Percentiles rank a stretch among this genome's conserved stretches.
Conservation (phyloP, 306 rosid species). For the Chamaecrista fasciculata region DNA sequence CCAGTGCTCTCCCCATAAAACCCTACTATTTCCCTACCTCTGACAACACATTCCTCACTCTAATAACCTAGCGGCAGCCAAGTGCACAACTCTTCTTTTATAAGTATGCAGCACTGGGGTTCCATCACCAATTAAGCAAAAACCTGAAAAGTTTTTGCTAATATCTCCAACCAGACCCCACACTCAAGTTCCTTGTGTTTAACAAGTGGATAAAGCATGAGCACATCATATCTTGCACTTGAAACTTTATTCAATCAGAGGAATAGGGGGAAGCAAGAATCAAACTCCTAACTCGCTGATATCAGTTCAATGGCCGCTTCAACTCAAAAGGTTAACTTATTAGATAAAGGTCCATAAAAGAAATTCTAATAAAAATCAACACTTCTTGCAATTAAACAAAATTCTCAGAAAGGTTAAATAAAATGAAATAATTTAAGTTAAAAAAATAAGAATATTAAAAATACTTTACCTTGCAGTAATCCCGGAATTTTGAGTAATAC, state of each 20-base stretch:
- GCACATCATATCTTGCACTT: background rate
- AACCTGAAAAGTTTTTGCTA: background rate
- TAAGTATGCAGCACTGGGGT: too few species aligned
- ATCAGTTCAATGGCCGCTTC: background rate
- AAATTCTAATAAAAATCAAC: background rate
- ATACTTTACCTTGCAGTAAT: slow-evolving; percentile 68
- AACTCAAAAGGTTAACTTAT: background rate
- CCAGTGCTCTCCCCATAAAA: too few species aligned
- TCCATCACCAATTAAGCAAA: background rate
- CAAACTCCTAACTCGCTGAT: background rate
- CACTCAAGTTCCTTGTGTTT: background rate
- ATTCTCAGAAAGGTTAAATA: background rate
- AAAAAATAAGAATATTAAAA: slow-evolving; percentile 6
- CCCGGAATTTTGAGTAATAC: slow-evolving; percentile 82
- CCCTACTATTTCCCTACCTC: too few species aligned
- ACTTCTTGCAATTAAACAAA: background rate
- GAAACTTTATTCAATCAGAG: background rate
- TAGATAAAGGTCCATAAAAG: background rate
- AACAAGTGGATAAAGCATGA: background rate
- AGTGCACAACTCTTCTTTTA: too few species aligned
- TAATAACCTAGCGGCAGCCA: too few species aligned
- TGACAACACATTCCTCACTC: too few species aligned
- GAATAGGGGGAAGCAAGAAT: background rate
- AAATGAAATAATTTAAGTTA: slow-evolving; percentile 1
- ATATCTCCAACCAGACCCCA: background rate